Evolutionary conservation across 441 rosid species (phyloP).

Genomic region (Populus tomentosa): DNA sequence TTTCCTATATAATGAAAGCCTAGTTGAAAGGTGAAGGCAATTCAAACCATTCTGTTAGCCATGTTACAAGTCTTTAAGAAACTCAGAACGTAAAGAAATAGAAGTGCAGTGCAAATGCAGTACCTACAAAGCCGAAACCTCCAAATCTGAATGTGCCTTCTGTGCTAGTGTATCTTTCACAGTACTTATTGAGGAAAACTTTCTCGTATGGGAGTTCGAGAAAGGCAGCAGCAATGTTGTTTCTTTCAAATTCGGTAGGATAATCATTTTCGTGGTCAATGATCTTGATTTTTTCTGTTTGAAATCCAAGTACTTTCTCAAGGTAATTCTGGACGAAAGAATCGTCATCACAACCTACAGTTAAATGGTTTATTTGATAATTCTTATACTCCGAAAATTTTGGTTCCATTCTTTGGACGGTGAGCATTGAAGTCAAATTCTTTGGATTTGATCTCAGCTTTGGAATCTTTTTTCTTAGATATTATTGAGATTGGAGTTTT

Average conservation of each 20-base stretch:
- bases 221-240: constrained; percentile 38
- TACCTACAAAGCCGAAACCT: constrained; percentile 41
- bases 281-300: constrained; percentile 17
- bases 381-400: constrained; percentile 25
- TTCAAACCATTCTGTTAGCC: too few relatives aligned
- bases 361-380: constrained; percentile 10
- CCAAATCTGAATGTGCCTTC: constrained; percentile 30
- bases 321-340: constrained; percentile 35
- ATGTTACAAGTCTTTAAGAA: too few relatives aligned
- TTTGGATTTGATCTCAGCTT: too few relatives aligned
- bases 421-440: constrained; percentile 48
- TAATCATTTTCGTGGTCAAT: constrained; percentile 15
- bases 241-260: constrained; percentile 7
- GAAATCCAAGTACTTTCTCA: constrained; percentile 21
- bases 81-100: too few relatives aligned
- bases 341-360: constrained; percentile 35
- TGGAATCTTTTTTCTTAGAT: too few relatives aligned
- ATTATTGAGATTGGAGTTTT: too few relatives aligned
- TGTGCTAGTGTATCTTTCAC: constrained; percentile 23
- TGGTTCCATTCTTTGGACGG: constrained; percentile 30
- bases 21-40: too few relatives aligned
- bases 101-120: too few relatives aligned
- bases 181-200: constrained; percentile 26
- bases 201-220: constrained; percentile 42
- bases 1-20: too few relatives aligned